These are phyloP conservation scores for Cryptococcus sp. DNA, from an alignment of 1,284 basidiomycete genomes.

Conservation along the genomic window DNA sequence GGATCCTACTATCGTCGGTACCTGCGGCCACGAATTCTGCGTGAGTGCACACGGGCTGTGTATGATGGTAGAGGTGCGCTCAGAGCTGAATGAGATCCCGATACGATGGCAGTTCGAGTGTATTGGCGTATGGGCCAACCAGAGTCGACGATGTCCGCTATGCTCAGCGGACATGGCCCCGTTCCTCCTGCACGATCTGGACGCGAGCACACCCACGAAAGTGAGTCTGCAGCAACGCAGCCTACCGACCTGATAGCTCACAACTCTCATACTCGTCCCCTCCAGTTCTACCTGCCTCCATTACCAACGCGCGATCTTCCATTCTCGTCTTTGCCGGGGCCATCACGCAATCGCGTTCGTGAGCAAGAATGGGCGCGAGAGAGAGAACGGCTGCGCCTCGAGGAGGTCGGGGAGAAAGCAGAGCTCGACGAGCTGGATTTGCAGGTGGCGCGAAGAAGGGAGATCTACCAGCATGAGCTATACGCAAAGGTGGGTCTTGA, in stretches of 20 bases:
- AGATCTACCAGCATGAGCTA: conserved; percentile 71
- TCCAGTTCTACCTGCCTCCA: conserved; percentile 70
- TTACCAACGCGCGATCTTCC: conserved; percentile 49
- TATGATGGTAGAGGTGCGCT: background rate
- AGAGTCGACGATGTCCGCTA: conserved; percentile 66
- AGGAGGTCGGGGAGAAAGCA: conserved; percentile 49
- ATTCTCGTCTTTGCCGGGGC: conserved; percentile 18
- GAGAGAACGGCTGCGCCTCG: conserved; percentile 25
- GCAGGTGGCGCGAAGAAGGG: conserved; percentile 61
- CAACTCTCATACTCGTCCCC: background rate
- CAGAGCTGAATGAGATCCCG: background rate
- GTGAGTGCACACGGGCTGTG: conserved; percentile 31
- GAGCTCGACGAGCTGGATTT: conserved; percentile 66
- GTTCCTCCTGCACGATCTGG: conserved; percentile 71
- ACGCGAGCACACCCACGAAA: conserved; percentile 43
- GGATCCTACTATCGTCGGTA: conserved; percentile 76
- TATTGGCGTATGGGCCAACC: conserved; percentile 77
- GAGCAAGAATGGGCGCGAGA: conserved; percentile 4
- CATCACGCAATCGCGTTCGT: conserved; percentile 18
- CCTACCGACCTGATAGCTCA: background rate
- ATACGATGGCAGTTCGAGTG: conserved; percentile 67
- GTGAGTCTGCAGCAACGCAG: conserved; percentile 22
- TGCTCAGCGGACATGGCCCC: conserved; percentile 73
- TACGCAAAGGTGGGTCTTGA: conserved; percentile 70
- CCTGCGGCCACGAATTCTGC: conserved; percentile 77